Base-by-base conservation (phyloP, 139 green algal species). In the Micractinium sp. region DNA sequence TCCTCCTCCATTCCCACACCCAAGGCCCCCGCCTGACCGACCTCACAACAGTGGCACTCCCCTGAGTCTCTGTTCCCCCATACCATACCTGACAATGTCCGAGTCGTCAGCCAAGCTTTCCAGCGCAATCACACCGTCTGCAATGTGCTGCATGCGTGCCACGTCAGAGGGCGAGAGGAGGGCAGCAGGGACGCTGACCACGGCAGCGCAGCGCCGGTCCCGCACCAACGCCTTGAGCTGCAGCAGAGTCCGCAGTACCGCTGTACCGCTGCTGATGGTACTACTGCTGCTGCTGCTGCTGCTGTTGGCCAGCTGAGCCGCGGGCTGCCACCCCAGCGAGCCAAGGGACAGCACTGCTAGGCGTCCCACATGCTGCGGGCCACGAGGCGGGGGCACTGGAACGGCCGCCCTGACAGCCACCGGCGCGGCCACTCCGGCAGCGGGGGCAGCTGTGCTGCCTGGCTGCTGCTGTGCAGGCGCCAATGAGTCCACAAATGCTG, bases 81-180 rank as follows among this genome's bases (percentile, higher is more conserved):
- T 16, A 16, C 63, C 20, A 27, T 27, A 83, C 87, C 81, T 89
- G 69, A 88, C 91, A n/a, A 97, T 89, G 39, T 92, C 89, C 1
- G 94, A 94, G 84, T 93, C 92, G 76, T 97, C 93, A 19, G 89
- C 77, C 38, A 97, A 69, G 19, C 89, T 85, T 73, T 96, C 90
- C 73, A 98, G 69, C 0, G 79, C 35, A 14, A 97, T 67, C 60
- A 96, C 95, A 7, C 77, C 91, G 81, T 97, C 94, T 2, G 89
- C 92, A 31, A 95, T 60, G 85, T 96, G 94, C 89, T 89, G 74
- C 85, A 97, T 89, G 61, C 91, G 88, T 53, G 81, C 20, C 31
- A 77, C 61, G 56, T 89, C 85, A 1, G 85, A 89, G 3, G 87
- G 29, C 0, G 84, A 85, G 27, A 92, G 78, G 47, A 93, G 38